Conservation (phyloP, 495 filamentous ascomycete genomes). For the Jackrogersella multiformis region DNA sequence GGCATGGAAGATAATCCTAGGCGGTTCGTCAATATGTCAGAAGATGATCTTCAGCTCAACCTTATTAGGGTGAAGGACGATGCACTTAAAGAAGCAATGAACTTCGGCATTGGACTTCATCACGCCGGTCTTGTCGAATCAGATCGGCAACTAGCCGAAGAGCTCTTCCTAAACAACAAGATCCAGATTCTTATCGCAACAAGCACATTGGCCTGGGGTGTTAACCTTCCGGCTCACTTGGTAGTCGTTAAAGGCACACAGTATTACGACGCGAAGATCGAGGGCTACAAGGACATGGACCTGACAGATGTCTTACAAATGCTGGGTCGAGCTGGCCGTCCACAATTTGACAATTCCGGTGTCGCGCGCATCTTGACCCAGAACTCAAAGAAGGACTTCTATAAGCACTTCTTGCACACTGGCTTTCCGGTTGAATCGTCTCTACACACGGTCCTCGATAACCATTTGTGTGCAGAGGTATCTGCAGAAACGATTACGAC, state of each 20-base stretch:
- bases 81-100: conserved; percentile 86
- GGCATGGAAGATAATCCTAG: conserved; percentile 98
- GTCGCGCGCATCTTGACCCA: conserved; percentile 98
- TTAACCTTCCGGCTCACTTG: conserved; percentile 96
- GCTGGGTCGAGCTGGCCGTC: conserved; percentile 93
- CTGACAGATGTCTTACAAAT: conserved; percentile 98
- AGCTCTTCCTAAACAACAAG: conserved; percentile 96
- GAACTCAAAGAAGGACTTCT: conserved; percentile 98
- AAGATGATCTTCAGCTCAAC: conserved; percentile 89
- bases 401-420: conserved; percentile 98
- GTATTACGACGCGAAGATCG: conserved; percentile 97
- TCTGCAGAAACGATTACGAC: conserved; percentile 90
- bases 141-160: conserved; percentile 88
- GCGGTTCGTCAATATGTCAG: conserved; percentile 90
- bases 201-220: conserved; percentile 96
- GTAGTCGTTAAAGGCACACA: conserved; percentile 99
- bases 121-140: conserved; percentile 97
- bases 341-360: conserved; percentile 95
- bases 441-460: conserved; percentile 94
- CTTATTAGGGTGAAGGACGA: conserved; percentile 90
- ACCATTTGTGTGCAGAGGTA: conserved; percentile 95
- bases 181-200: conserved; percentile 98
- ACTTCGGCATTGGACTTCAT: conserved; percentile 96
- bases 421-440: conserved; percentile 98
- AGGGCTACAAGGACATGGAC: conserved; percentile 99